Percentiles rank a stretch among this genome's conserved stretches.
Evolutionary conservation across 78 protist species (phyloP).

Genomic region (Trichosphaerium sp.): DNA sequence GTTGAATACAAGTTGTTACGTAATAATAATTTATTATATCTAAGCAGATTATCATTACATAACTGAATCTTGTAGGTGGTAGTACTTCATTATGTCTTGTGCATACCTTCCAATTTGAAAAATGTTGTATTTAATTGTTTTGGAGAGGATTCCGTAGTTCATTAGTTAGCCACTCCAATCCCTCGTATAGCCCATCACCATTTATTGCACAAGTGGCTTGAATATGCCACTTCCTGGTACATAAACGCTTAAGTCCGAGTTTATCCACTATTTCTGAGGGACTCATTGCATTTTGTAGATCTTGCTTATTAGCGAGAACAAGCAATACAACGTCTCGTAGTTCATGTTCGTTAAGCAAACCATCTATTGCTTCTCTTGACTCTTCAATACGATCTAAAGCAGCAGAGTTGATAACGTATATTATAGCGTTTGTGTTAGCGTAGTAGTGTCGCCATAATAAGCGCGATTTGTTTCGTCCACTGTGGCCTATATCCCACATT

Average conservation of each 20-base stretch:
- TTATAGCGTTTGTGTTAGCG: slow-evolving; percentile 86
- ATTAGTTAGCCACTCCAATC: slow-evolving; percentile 91
- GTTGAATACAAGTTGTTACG: no score
- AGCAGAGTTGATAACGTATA: slow-evolving; percentile 85
- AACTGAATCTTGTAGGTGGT: no score
- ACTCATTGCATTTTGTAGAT: slow-evolving; percentile 59
- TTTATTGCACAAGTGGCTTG: slow-evolving; percentile 66
- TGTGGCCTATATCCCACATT: slow-evolving; percentile 78
- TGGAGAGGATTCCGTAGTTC: no score
- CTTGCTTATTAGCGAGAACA: slow-evolving; percentile 90
- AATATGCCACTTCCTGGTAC: slow-evolving; percentile 71
- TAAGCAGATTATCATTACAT: no score
- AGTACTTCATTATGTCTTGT: no score
- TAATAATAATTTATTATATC: no score
- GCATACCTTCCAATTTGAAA: no score
- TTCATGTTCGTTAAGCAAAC: slow-evolving; percentile 76
- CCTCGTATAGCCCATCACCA: slow-evolving; percentile 82
- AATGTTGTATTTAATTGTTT: no score
- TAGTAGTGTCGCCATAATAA: slow-evolving; percentile 97
- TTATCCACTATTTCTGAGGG: no score
- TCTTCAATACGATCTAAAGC: slow-evolving; percentile 72
- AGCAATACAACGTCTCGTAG: slow-evolving; percentile 67
- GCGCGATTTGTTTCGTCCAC: no score
- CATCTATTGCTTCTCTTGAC: slow-evolving; percentile 64
- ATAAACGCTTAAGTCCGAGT: no score